These are phyloP conservation scores for Backusella psychrophila DNA, from an alignment of 192 early-diverging fungal genomes.

Conservation along the genomic window DNA sequence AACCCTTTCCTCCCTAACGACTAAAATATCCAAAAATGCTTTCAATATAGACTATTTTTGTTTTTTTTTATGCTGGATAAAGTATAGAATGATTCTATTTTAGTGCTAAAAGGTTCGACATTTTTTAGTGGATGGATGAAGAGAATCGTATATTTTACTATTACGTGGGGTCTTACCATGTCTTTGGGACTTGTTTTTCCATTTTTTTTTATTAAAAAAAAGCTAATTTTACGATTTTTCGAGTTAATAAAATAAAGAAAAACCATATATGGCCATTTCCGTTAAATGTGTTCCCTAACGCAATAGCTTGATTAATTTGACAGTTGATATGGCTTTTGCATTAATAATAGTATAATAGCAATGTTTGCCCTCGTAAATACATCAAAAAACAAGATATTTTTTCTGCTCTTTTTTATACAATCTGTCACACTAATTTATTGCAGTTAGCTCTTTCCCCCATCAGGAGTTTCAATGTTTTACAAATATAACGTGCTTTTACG, in stretches of 20 bases:
- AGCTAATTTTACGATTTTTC: neutral
- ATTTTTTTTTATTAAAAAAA: neutral
- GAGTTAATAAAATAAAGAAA: neutral
- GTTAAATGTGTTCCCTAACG: neutral
- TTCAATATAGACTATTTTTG: neutral
- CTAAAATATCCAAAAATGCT: constrained; percentile 1
- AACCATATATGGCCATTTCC: neutral
- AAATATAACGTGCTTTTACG: neutral
- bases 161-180: neutral
- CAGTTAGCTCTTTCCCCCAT: neutral
- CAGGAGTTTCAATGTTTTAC: neutral
- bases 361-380: neutral
- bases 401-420: neutral
- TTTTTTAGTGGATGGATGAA: neutral
- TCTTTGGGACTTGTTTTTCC: neutral
- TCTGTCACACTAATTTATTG: neutral
- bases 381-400: neutral
- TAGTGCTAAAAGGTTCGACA: neutral
- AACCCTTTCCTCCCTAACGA: neutral
- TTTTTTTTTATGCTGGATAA: neutral
- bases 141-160: neutral
- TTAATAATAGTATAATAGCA: neutral
- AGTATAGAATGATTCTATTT: neutral
- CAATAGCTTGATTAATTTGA: neutral
- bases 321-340: neutral